Percentiles rank a stretch among this genome's conserved stretches.
Evolutionary conservation across 805 yeast species (phyloP).

Genomic region (Danielozyma ontarioensis): DNA sequence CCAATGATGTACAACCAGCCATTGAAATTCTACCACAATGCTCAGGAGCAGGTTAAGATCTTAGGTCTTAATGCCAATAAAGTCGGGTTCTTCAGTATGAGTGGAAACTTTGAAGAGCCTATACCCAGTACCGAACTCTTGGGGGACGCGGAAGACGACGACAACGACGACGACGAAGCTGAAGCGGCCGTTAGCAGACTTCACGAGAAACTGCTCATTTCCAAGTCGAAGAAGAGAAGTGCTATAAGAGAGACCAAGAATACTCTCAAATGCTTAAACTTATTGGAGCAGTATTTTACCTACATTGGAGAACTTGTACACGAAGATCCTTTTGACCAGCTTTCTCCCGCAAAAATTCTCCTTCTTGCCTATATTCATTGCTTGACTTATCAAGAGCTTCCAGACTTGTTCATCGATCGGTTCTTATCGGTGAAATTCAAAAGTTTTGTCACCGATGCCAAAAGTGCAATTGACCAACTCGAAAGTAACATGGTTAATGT

Average conservation of each 20-base stretch:
- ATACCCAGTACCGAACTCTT: constrained; percentile 27
- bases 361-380: constrained; percentile 35
- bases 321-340: constrained; percentile 1
- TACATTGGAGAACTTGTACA: constrained; percentile 12
- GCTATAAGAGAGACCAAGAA: constrained; percentile 27
- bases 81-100: constrained; percentile 25
- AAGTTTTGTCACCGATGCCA: constrained; percentile 14
- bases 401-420: constrained; percentile 35
- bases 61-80: constrained; percentile 25
- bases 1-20: constrained; percentile 76
- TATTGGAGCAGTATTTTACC: constrained; percentile 17
- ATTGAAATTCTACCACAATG: constrained; percentile 33
- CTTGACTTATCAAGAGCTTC: constrained; percentile 27
- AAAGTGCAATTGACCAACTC: constrained; percentile 5
- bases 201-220: constrained; percentile 32
- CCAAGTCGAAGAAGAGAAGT: constrained; percentile 27
- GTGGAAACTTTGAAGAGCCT: constrained; percentile 6
- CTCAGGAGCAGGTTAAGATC: constrained; percentile 27
- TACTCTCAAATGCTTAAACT: constrained; percentile 25
- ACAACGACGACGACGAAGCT: constrained; percentile 12
- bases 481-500: constrained; percentile 5
- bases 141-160: constrained; percentile 12
- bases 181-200: constrained; percentile 29
- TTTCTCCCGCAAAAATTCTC: constrained; percentile 30
- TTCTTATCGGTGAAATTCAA: constrained; percentile 29